A percentile compares a stretch with the other conserved stretches of the same genome.
Conservation (phyloP, 2,329 filamentous ascomycete genomes). For the Rutstroemia sp. region DNA sequence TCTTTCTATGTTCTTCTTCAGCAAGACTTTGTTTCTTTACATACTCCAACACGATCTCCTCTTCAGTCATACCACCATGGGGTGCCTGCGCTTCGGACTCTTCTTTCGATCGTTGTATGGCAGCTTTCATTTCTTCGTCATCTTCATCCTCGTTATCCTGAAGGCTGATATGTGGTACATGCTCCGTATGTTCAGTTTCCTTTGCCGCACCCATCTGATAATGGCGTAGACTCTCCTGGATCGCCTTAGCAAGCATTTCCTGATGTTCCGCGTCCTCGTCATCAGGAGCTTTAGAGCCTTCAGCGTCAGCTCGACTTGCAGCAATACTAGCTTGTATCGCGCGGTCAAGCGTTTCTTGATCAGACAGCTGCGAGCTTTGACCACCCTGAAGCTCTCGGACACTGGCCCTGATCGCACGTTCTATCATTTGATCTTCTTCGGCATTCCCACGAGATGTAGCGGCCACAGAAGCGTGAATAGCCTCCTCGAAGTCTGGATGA, state of each 20-base stretch:
- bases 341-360: conserved; percentile 38
- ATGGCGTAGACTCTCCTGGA: conserved; percentile 41
- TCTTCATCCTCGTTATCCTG: conserved; percentile 15
- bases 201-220: conserved; percentile 7
- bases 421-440: conserved; percentile 63
- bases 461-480: conserved; percentile 61
- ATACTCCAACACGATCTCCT: conserved; percentile 69
- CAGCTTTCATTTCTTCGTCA: conserved; percentile 22
- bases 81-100: background rate
- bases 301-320: background rate
- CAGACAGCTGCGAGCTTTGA: conserved; percentile 20
- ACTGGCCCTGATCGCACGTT: conserved; percentile 67
- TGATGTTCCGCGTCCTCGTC: conserved; percentile 49
- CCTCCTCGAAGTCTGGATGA: conserved; percentile 61
- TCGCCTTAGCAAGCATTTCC: conserved; percentile 46
- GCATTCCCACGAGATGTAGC: conserved; percentile 64
- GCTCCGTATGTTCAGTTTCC: background rate
- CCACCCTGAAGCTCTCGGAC: conserved; percentile 48
- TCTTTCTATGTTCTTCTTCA: conserved; percentile 48
- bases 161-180: background rate
- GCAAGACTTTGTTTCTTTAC: conserved; percentile 68
- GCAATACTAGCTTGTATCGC: conserved; percentile 43
- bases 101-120: conserved; percentile 26
- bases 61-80: conserved; percentile 43
- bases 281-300: conserved; percentile 3